Evolutionary conservation across 164 flowering plant species (phyloP), one percentile per base, ranked within the genome.

Genomic region (Paratinospora sagittata): DNA sequence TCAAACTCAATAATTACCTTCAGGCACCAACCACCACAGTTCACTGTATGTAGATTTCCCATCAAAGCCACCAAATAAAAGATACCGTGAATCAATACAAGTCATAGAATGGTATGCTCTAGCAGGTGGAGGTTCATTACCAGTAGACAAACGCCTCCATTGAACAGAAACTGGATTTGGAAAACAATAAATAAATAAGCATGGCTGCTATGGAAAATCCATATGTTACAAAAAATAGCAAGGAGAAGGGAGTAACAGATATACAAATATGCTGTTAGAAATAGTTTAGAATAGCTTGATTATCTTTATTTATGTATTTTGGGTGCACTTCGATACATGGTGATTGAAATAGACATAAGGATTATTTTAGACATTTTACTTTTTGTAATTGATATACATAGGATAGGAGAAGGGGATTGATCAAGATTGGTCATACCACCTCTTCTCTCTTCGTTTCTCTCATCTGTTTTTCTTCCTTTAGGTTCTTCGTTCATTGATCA

Each of bases 51-150:
- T 93, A 34, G 87, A 75, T 78, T 93, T 96, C 70, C 99, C 98
- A 82, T 96, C 97, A 85, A 88, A 93, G 72, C 98, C 99, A 75
- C 99, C 99, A 89, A 90, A 88, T 79, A 96, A 84, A 27, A 96
- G 82, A 84, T 89, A 86, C 6, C 89, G 91, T 27, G 91, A 83
- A 64, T 97, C 97, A 70, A 91, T 72, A 62, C 74, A 76, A 70
- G 88, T 88, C 91, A 96, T 79, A 57, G 98, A 84, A 81, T 96
- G 99, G 80, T 96, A 96, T 43, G 99, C 99, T 73, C 99, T 86
- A 83, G 90, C 91, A 64, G 95, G 82, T 78, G 99, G 99, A 21
- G 89, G 83, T 76, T 88, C 97, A 81, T 85, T 88, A 76, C 77
- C 83, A 30, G 85, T 87, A 39, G 89, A 78, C 75, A 93, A 77